Conservation (phyloP, 768 basidiomycete genomes). For the Chalciporus pseudorubinellus region DNA sequence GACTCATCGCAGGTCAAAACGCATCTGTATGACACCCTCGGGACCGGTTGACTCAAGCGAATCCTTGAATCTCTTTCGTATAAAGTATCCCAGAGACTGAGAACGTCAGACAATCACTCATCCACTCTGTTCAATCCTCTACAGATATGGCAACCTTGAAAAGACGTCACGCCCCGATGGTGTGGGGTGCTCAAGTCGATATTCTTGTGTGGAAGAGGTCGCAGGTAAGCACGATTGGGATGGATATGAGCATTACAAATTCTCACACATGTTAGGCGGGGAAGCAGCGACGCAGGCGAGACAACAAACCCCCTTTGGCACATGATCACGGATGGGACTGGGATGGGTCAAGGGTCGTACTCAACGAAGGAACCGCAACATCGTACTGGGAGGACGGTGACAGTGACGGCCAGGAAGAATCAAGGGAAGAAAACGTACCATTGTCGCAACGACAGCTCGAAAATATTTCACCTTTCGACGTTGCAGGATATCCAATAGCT, state of each 20-base stretch:
- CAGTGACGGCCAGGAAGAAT: not conserved
- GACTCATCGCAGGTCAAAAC: slow-evolving; percentile 17
- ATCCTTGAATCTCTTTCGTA: not conserved
- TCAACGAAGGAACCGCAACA: not conserved
- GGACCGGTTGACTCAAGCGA: slow-evolving; percentile 8
- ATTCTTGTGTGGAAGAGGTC: slow-evolving; percentile 10
- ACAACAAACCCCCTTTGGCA: slow-evolving; percentile 10
- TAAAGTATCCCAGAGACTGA: slow-evolving; percentile 7
- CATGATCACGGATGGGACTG: slow-evolving; percentile 25
- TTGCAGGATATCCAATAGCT: not conserved
- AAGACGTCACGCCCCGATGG: slow-evolving; percentile 10
- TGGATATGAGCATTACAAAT: not conserved
- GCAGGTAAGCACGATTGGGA: slow-evolving; percentile 4
- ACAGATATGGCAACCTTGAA: slow-evolving; percentile 19
- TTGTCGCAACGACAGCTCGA: not conserved
- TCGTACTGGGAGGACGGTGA: not conserved
- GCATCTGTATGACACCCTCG: not conserved
- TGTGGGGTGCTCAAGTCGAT: slow-evolving; percentile 7
- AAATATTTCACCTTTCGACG: slow-evolving; percentile 4
- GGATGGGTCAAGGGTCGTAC: slow-evolving; percentile 17
- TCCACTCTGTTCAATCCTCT: not conserved
- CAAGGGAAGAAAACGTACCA: not conserved
- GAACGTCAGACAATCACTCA: not conserved
- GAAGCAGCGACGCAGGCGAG: slow-evolving; percentile 13
- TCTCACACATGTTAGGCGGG: slow-evolving; percentile 13